A percentile compares a stretch with the other conserved stretches of the same genome.
Evolutionary conservation across 225 moss, liverwort and hornwort genomes (phyloP).

Genomic region (Marchantia polymorpha): DNA sequence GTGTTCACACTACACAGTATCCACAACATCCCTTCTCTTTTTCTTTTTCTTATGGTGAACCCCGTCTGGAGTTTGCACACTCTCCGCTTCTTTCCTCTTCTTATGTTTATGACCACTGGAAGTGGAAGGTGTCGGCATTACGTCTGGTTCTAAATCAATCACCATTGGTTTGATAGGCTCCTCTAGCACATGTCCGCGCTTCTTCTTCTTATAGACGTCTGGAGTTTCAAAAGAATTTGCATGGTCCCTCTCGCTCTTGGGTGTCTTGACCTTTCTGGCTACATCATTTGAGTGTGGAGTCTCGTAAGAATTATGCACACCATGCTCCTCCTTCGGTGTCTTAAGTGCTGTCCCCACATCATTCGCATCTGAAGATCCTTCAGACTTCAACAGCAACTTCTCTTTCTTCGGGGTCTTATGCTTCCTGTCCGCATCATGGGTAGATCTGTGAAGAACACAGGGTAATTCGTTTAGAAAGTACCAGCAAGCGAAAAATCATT

Average conservation of each 20-base stretch:
- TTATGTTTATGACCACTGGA: slow-evolving; percentile 11
- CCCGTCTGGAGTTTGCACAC: slow-evolving; percentile 2
- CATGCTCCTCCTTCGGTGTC: not conserved
- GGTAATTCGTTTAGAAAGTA: not conserved
- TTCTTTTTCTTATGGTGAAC: slow-evolving; percentile 19
- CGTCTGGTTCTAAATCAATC: not conserved
- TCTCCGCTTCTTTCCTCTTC: slow-evolving; percentile 16
- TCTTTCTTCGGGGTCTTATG: slow-evolving; percentile 23
- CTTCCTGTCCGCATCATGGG: slow-evolving; percentile 3
- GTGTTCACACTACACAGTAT: not conserved
- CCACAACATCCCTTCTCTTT: slow-evolving; percentile 7
- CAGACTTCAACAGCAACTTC: not conserved
- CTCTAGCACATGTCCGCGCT: not conserved
- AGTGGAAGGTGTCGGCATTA: not conserved
- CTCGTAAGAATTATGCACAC: not conserved
- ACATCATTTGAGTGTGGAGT: not conserved
- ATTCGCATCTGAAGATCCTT: not conserved
- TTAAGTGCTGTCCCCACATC: not conserved
- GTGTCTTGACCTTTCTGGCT: slow-evolving; percentile 21
- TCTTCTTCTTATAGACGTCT: not conserved
- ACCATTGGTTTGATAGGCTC: not conserved
- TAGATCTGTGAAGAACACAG: slow-evolving; percentile 7
- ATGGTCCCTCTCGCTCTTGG: slow-evolving; percentile 2
- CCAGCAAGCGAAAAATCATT: too few relatives aligned
- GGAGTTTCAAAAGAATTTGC: not conserved